Evolutionary conservation across 306 rosid genomes (phyloP), one percentile per base, ranked within the genome.

Genomic region (Glycine tomentella): DNA sequence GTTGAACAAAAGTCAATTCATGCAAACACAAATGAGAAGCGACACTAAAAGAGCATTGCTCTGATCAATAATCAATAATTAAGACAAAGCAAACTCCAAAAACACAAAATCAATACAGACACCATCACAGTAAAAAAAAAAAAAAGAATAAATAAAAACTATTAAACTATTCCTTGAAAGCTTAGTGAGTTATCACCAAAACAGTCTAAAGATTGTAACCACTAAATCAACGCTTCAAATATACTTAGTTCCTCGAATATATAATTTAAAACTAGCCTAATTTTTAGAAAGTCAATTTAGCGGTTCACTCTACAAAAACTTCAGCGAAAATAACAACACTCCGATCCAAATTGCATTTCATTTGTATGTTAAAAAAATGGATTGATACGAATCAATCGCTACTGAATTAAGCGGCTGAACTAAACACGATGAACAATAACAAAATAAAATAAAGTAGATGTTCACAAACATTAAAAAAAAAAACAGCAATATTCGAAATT

Each of bases 331-430:
- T 36, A 36, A 4, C 33, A 50, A 42, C 7, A 40, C 5, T 8
- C 20, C n/a, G 17, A 75, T 44, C 72, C 59, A 66, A 33, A 76
- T 46, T 34, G 31, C 72, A 72, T 36, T 72, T 74, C 78, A 61
- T 17, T 56, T 2, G 52, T 31, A 40, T 11, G 51, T 11, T 9
- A 13, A 73, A 16, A 51, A 31, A 55, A 61, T 10, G 57, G 31
- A 8, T 72, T 20, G 82, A 78, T 80, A 73, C 68, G 77, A 82
- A 38, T 16, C 44, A 50, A 65, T 69, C 65, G 77, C 72, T 65
- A 72, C 72, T 78, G 69, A 85, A 87, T 64, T 61, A 20, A 79
- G 71, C 72, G 12, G 4, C 12, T 40, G 64, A 48, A 79, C 77
- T 67, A 64, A 25, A 25, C 31, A 25, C 31, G 12, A 2, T 14